Percentiles rank a stretch among this genome's conserved stretches.
Evolutionary conservation across 169 alveolate species (phyloP).

Genomic region (Theileria parva): DNA sequence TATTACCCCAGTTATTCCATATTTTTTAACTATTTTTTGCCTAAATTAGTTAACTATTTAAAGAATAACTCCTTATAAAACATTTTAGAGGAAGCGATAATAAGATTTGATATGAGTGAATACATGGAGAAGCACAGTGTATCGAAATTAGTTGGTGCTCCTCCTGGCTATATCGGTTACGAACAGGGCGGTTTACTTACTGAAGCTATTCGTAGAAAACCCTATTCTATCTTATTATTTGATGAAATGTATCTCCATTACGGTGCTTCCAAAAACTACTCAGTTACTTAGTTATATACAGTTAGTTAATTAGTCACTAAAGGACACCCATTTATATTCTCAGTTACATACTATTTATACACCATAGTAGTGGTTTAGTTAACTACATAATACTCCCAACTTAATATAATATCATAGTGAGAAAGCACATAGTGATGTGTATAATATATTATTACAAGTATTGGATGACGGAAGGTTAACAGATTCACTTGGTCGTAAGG

Average conservation of each 20-base stretch:
- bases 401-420: conserved; percentile 71
- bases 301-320: background rate
- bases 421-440: conserved; percentile 91
- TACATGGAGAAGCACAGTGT: conserved; percentile 89
- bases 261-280: background rate
- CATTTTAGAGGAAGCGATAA: conserved; percentile 67
- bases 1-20: conserved; percentile 25
- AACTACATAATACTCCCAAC: too few relatives aligned
- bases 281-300: background rate
- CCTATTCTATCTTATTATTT: conserved; percentile 86
- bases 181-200: conserved; percentile 90
- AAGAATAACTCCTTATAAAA: background rate
- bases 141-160: conserved; percentile 88
- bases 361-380: too few relatives aligned
- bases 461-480: conserved; percentile 88
- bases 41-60: too few relatives aligned
- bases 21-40: background rate
- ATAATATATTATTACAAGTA: conserved; percentile 82
- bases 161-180: conserved; percentile 91
- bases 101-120: conserved; percentile 90
- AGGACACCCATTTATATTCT: background rate
- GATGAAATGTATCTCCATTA: conserved; percentile 80
- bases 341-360: too few relatives aligned
- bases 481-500: conserved; percentile 85
- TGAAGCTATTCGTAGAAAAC: conserved; percentile 87